Evolutionary conservation across 352 stramenopile species (phyloP).

Genomic region (Phytopythium ostracodes): DNA sequence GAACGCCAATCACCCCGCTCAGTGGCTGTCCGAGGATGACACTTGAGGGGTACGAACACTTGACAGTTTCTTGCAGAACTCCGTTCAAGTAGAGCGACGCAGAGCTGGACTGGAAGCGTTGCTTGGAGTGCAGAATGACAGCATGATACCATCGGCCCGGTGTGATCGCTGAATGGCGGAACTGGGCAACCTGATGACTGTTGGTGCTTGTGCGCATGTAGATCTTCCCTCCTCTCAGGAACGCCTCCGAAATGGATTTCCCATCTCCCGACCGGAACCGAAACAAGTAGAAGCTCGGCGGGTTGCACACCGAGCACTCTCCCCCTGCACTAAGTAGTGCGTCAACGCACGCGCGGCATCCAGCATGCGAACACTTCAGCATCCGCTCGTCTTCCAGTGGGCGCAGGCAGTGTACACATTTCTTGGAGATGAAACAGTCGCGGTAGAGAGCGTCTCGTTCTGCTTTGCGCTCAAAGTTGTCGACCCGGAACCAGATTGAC

Average conservation of each 20-base stretch:
- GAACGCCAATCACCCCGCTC: slow-evolving; percentile 53
- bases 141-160: slow-evolving; percentile 45
- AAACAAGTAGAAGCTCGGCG: slow-evolving; percentile 69
- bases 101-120: slow-evolving; percentile 70
- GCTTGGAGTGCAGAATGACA: slow-evolving; percentile 49
- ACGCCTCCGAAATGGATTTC: slow-evolving; percentile 66
- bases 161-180: slow-evolving; percentile 43
- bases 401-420: slow-evolving; percentile 51
- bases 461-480: slow-evolving; percentile 50
- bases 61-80: slow-evolving; percentile 58
- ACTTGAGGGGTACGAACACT: slow-evolving; percentile 64
- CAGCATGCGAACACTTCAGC: slow-evolving; percentile 70
- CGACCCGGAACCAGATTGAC: slow-evolving; percentile 63
- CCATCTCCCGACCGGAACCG: slow-evolving; percentile 63
- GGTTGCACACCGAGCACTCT: slow-evolving; percentile 71
- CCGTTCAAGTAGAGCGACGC: slow-evolving; percentile 61
- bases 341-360: slow-evolving; percentile 53
- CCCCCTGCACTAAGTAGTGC: slow-evolving; percentile 46
- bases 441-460: slow-evolving; percentile 62
- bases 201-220: slow-evolving; percentile 57
- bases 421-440: slow-evolving; percentile 46
- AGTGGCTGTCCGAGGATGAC: slow-evolving; percentile 47
- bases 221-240: slow-evolving; percentile 58
- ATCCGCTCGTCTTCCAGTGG: slow-evolving; percentile 39
- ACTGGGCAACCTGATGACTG: slow-evolving; percentile 43